Conservation (phyloP, 148 eudicot species). For the Camellia lanceoleosa region DNA sequence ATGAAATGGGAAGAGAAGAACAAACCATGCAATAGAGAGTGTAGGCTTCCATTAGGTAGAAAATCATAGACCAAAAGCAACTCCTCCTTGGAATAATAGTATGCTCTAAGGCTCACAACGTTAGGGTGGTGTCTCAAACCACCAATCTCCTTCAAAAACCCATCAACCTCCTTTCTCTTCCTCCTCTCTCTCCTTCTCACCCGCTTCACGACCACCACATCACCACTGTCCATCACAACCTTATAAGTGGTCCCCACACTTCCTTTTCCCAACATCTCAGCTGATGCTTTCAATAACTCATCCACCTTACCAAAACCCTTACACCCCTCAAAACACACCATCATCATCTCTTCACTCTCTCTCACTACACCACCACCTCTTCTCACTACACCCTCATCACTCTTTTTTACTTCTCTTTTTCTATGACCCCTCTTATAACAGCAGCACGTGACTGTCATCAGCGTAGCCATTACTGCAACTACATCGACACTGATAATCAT, state of each 20-base stretch:
- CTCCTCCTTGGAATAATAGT: constrained; percentile 23
- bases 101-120: constrained; percentile 25
- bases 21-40: constrained; percentile 27
- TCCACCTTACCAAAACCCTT: constrained; percentile 24
- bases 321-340: constrained; percentile 23
- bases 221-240: constrained; percentile 24
- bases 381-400: neutral
- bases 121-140: constrained; percentile 26
- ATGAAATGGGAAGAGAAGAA: neutral
- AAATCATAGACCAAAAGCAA: constrained; percentile 30
- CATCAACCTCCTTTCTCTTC: constrained; percentile 18
- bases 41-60: constrained; percentile 26
- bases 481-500: constrained; percentile 8
- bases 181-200: constrained; percentile 19
- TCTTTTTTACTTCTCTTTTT: constrained; percentile 1
- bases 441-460: constrained; percentile 14
- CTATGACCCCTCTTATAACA: constrained; percentile 9
- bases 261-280: constrained; percentile 31
- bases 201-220: constrained; percentile 21
- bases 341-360: constrained; percentile 6
- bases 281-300: constrained; percentile 26
- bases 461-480: neutral
- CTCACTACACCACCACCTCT: constrained; percentile 12
- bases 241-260: constrained; percentile 26
- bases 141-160: constrained; percentile 23